These are phyloP conservation scores for Lactarius vividus DNA, from an alignment of 768 basidiomycete genomes.

Conservation along the genomic window DNA sequence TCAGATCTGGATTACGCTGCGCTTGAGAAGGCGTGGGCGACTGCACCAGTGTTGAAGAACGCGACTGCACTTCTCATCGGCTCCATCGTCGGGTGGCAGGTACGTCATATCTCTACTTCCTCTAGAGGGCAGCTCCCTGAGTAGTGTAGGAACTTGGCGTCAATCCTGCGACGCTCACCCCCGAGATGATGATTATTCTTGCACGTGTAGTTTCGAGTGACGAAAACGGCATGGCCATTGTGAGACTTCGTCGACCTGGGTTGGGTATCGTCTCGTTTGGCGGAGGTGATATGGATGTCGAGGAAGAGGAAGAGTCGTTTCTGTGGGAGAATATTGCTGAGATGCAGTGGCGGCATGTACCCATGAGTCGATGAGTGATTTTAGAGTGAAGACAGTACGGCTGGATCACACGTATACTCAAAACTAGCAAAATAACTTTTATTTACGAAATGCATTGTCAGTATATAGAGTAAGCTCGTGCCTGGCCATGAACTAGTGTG, in stretches of 20 bases:
- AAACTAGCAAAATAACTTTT: slow-evolving; percentile 1
- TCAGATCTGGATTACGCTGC: slow-evolving; percentile 23
- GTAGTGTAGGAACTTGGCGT: slow-evolving; percentile 53
- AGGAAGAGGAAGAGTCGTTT: slow-evolving; percentile 24
- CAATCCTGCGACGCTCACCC: slow-evolving; percentile 56
- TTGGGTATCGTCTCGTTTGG: slow-evolving; percentile 15
- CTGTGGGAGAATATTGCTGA: slow-evolving; percentile 14
- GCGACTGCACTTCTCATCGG: slow-evolving; percentile 27
- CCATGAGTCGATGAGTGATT: not conserved
- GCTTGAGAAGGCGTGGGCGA: slow-evolving; percentile 33
- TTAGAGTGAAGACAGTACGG: not conserved
- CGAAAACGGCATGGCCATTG: slow-evolving; percentile 30
- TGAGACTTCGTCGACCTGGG: slow-evolving; percentile 26
- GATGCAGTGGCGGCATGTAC: slow-evolving; percentile 23
- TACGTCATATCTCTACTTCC: slow-evolving; percentile 14
- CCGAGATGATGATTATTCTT: slow-evolving; percentile 53
- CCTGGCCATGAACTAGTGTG: slow-evolving; percentile 7
- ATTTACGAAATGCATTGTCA: slow-evolving; percentile 2
- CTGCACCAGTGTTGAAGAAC: slow-evolving; percentile 27
- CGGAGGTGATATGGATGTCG: slow-evolving; percentile 11
- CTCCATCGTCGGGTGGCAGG: slow-evolving; percentile 37
- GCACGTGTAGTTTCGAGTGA: slow-evolving; percentile 38
- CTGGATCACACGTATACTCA: not conserved
- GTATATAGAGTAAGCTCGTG: slow-evolving; percentile 1
- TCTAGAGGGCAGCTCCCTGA: not conserved